These are phyloP conservation scores for Simplicillium sp. DNA, from an alignment of 2,329 filamentous ascomycete genomes.

Conservation along the genomic window DNA sequence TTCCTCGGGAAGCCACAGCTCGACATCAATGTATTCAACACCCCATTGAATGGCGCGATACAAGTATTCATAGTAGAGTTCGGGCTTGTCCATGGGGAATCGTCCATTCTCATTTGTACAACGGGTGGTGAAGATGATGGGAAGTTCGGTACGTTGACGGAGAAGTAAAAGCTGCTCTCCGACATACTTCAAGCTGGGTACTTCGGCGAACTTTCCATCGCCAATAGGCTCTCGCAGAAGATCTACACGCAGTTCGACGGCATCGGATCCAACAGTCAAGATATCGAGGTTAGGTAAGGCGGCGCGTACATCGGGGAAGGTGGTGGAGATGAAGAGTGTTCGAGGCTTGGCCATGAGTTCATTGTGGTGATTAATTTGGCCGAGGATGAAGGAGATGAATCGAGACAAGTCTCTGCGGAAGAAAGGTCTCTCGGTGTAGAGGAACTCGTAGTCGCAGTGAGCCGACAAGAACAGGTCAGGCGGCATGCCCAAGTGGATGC, in stretches of 20 bases:
- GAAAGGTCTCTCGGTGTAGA: slow-evolving; percentile 66
- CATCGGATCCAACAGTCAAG: slow-evolving; percentile 76
- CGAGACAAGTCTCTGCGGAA: slow-evolving; percentile 67
- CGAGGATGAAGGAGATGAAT: slow-evolving; percentile 70
- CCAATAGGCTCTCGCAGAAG: slow-evolving; percentile 62
- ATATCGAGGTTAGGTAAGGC: slow-evolving; percentile 81
- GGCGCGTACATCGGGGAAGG: slow-evolving; percentile 75
- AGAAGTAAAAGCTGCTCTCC: slow-evolving; percentile 80
- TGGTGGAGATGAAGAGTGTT: slow-evolving; percentile 81
- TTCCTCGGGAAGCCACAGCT: slow-evolving; percentile 74
- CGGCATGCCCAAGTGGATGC: slow-evolving; percentile 60
- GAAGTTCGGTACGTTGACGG: slow-evolving; percentile 73
- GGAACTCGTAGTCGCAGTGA: slow-evolving; percentile 74
- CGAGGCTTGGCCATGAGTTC: slow-evolving; percentile 67
- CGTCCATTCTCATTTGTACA: slow-evolving; percentile 75
- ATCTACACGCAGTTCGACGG: slow-evolving; percentile 77
- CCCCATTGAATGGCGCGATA: slow-evolving; percentile 81
- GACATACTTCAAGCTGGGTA: slow-evolving; percentile 76
- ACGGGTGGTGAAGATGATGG: slow-evolving; percentile 83
- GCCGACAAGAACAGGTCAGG: slow-evolving; percentile 57
- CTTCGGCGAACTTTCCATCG: slow-evolving; percentile 50
- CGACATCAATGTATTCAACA: slow-evolving; percentile 82
- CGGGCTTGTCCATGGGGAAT: slow-evolving; percentile 74
- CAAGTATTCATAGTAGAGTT: slow-evolving; percentile 70
- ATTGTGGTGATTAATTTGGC: slow-evolving; percentile 70